Percentiles rank a stretch among this genome's conserved stretches.
These are phyloP conservation scores for Sporothrix brunneoviolacea DNA, from an alignment of 2,329 filamentous ascomycete species.

Conservation along the genomic window DNA sequence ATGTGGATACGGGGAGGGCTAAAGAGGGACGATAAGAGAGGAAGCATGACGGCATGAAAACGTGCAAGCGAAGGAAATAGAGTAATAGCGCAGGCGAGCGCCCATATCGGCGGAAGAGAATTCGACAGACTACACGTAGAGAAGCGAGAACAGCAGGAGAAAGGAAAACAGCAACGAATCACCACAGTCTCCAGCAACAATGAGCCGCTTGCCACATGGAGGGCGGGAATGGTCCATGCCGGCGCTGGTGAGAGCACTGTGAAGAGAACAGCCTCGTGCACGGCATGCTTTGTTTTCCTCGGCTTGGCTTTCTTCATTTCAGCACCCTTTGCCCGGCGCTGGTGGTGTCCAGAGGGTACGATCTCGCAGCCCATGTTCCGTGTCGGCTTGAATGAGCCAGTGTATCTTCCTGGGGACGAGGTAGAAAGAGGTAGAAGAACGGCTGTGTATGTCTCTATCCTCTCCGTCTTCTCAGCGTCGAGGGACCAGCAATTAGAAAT, in stretches of 20 bases:
- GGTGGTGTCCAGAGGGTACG: too few relatives aligned
- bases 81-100: background rate
- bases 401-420: too few relatives aligned
- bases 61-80: background rate
- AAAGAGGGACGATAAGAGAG: background rate
- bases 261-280: background rate
- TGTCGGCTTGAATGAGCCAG: too few relatives aligned
- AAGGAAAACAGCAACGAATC: background rate
- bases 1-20: background rate
- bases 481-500: too few relatives aligned
- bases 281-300: too few relatives aligned
- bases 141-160: background rate
- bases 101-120: background rate
- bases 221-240: conserved; percentile 4
- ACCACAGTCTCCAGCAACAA: background rate
- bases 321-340: too few relatives aligned
- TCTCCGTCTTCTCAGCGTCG: too few relatives aligned
- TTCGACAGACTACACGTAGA: background rate
- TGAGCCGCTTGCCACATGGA: conserved; percentile 11
- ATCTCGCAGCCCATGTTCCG: too few relatives aligned
- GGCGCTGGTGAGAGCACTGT: too few relatives aligned
- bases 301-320: too few relatives aligned
- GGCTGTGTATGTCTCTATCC: too few relatives aligned
- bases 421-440: background rate
- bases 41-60: conserved; percentile 4